phyloP scores from a whole-genome alignment of 2,329 filamentous ascomycete species.

The Exserohilum rostratum region DNA sequence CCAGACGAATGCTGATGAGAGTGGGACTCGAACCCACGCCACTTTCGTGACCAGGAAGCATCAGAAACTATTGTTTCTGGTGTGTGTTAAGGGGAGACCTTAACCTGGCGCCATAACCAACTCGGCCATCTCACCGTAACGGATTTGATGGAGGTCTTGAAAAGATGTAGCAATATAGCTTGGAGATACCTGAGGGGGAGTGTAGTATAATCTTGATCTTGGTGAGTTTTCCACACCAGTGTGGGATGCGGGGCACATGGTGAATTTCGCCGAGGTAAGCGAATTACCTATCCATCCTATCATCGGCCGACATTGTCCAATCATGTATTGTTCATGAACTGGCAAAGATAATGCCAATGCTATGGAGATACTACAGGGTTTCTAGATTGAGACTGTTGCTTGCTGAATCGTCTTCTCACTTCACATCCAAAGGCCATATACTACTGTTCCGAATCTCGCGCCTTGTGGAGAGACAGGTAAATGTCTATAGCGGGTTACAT shows the following conservation, averaged over 20 bases:
- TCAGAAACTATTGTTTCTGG: no score
- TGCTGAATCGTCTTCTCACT: no score
- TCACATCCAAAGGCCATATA: no score
- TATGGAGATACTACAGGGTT: background rate
- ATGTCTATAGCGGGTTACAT: no score
- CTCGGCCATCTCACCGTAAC: slow-evolving; percentile 41
- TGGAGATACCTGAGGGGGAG: no score
- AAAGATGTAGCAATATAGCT: no score
- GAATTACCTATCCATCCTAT: background rate
- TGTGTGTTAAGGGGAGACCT: slow-evolving; percentile 40
- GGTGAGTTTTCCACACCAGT: background rate
- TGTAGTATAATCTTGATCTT: background rate
- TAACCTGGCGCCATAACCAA: slow-evolving; percentile 48
- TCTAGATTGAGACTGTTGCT: no score
- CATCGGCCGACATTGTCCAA: background rate
- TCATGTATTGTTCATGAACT: no score
- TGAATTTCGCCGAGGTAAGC: background rate
- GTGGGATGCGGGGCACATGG: background rate
- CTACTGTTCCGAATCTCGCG: no score
- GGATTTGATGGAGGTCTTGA: background rate
- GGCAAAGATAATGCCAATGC: background rate
- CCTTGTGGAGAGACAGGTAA: no score
- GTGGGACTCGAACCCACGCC: slow-evolving; percentile 41
- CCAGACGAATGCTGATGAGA: slow-evolving; percentile 46
- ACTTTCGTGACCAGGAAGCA: slow-evolving; percentile 49